Conservation (phyloP, 805 yeast species). For the Starmerella asiatica region DNA sequence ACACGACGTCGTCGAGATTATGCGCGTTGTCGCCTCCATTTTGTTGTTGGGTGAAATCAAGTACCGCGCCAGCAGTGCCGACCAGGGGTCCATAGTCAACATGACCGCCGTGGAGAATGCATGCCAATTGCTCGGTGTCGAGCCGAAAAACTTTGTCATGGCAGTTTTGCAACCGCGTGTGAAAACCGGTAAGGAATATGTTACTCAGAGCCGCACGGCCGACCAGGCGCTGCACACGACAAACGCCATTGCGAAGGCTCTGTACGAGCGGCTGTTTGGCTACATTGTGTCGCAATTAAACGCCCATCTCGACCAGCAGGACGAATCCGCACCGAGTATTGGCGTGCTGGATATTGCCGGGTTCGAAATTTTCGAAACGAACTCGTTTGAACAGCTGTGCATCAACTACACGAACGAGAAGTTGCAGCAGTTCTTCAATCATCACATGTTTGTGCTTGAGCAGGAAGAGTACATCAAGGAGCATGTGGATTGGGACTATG, state of each 20-base stretch:
- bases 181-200: conserved; percentile 79
- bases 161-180: conserved; percentile 67
- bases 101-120: conserved; percentile 39
- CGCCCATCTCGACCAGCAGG: conserved; percentile 36
- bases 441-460: conserved; percentile 87
- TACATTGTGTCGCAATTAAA: conserved; percentile 66
- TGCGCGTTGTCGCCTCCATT: conserved; percentile 57
- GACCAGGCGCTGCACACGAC: conserved; percentile 66
- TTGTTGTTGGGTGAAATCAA: conserved; percentile 77
- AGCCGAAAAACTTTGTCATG: conserved; percentile 39
- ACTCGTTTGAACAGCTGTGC: conserved; percentile 93
- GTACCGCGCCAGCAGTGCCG: conserved; percentile 48
- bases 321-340: conserved; percentile 35
- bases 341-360: conserved; percentile 97
- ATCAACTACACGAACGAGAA: conserved; percentile 94
- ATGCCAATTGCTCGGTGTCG: conserved; percentile 53
- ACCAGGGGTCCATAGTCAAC: conserved; percentile 59
- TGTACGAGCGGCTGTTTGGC: conserved; percentile 75
- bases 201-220: conserved; percentile 65
- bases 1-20: conserved; percentile 43
- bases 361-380: conserved; percentile 88
- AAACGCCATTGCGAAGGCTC: conserved; percentile 75
- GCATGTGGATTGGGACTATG: conserved; percentile 83
- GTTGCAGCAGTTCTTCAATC: conserved; percentile 92
- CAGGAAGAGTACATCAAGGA: conserved; percentile 94